Evolutionary conservation across 2,329 filamentous ascomycete species (phyloP), one percentile per base, ranked within the genome.

Genomic region (Pseudogymnoascus sp.): DNA sequence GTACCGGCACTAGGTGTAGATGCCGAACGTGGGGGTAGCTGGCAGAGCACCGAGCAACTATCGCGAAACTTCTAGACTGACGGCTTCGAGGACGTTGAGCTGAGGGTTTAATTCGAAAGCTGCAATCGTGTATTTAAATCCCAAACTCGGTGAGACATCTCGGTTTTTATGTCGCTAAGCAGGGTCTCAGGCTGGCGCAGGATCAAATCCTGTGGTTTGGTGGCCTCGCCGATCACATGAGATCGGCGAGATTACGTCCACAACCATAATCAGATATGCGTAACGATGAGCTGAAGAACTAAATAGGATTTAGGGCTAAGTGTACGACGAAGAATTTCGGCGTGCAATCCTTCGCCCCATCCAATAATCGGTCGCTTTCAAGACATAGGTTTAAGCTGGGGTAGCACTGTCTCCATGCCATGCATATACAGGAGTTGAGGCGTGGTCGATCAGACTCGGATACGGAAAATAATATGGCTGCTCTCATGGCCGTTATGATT

Each of bases 391-490:
- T 9, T 47, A 29, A n/a, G 13, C 15, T 29, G 29, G 10, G 44
- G 24, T 11, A 11, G 26, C 26, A 54, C 44, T 17, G n/a, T 54
- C 26, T 50, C 44, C 44, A 15, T 31, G 44, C 31, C n/a, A 50
- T 50, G 44, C n/a, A 50, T 50, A 31, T 50, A 50, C 44, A 33
- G n/a, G 44, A 54, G 44, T 26, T 54, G 44, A 54, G 17, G 26
- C 7, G 29, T 33, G 21, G 44, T 33, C 26, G 26, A 33, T 54
- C 44, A 17, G 26, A 31, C 26, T 31, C 44, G 1, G 17, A 31
- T 54, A 1, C 17, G 5, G 17, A 17, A 47, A 33, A 31, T 8
- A 17, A 17, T 11, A 31, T 33, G 8, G 8, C 4, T 8, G 26
- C 9, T 17, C 8, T 4, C 26, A 33, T 7, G 44, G 17, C 17